Base-by-base conservation (phyloP, 129 eudicot species). In the Arctium lappa region DNA sequence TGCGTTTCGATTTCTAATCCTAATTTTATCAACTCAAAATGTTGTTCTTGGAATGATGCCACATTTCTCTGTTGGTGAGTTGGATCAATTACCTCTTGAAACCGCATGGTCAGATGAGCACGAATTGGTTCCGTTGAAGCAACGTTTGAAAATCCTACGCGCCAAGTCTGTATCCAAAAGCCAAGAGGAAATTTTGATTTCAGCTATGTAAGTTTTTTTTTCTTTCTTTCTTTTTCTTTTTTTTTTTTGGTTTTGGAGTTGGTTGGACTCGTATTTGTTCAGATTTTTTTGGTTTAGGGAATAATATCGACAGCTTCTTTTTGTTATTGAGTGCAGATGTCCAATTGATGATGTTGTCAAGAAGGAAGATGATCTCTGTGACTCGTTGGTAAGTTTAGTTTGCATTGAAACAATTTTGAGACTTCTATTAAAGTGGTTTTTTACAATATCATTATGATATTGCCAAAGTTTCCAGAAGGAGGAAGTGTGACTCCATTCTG, bases 41-140 rank as follows among this genome's bases (percentile, higher is more conserved):
- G 10, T 36, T 34, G 31, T 50, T 80, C 37, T 75, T 63, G 48
- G 22, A 81, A 83, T 77, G 78, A 77, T 37, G 84, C 34, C 73
- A 50, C 75, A 63, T 8, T 18, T 68, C 1, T 2, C 81, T 69
- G 63, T 27, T 37, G 29, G n/a, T 60, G 69, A 60, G 60, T 29
- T 72, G 9, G 56, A 69, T 8, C 42, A 69, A 71, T 29, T 22
- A 37, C 76, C 75, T 48, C 13, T 8, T 18, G 89, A 81, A 69
- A 37, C 75, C 69, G 76, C 9, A 18, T 89, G 94, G 94, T 86
- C 94, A 6, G 95, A 86, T 32, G 94, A 92, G 62, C 79, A 73
- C 73, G 98, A 90, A 32, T 69, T 89, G 30, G 65, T 94, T 80
- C 98, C 98, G 2, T 86, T 94, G 82, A 94, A 92, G 63, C 89